Evolutionary conservation across 352 stramenopile genomes (phyloP).

Genomic region (Phytophthora idaei): DNA sequence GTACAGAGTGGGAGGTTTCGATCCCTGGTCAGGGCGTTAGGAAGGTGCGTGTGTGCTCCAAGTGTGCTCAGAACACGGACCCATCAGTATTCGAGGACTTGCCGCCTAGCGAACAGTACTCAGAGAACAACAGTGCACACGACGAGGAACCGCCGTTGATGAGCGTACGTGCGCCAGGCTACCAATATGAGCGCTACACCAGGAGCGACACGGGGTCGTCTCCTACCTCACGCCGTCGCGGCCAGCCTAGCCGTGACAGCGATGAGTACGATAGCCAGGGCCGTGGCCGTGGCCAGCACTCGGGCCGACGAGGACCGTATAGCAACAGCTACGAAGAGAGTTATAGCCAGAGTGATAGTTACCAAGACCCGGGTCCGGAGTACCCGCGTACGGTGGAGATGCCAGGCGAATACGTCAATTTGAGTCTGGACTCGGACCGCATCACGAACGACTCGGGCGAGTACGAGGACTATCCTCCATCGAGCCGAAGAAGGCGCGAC

Average conservation of each 20-base stretch:
- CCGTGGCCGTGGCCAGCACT: slow-evolving; percentile 12
- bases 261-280: slow-evolving; percentile 25
- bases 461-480: slow-evolving; percentile 26
- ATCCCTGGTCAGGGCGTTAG: slow-evolving; percentile 50
- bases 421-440: slow-evolving; percentile 24
- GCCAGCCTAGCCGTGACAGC: slow-evolving; percentile 17
- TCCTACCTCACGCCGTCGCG: slow-evolving; percentile 8
- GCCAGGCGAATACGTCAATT: slow-evolving; percentile 18
- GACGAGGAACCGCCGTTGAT: slow-evolving; percentile 33
- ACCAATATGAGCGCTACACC: slow-evolving; percentile 36
- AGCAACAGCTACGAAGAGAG: slow-evolving; percentile 29
- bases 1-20: slow-evolving; percentile 57
- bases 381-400: slow-evolving; percentile 31
- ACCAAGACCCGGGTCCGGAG: slow-evolving; percentile 32
- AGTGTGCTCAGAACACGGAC: slow-evolving; percentile 48
- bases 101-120: slow-evolving; percentile 32
- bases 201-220: slow-evolving; percentile 27
- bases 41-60: slow-evolving; percentile 67
- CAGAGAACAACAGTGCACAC: slow-evolving; percentile 38
- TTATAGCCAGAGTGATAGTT: slow-evolving; percentile 30
- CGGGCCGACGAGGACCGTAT: slow-evolving; percentile 17
- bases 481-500: slow-evolving; percentile 19
- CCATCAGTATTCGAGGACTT: slow-evolving; percentile 34
- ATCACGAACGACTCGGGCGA: slow-evolving; percentile 30
- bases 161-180: slow-evolving; percentile 38